These are phyloP conservation scores for Trifolium subterraneum DNA, from an alignment of 306 rosid species.

Conservation along the genomic window DNA sequence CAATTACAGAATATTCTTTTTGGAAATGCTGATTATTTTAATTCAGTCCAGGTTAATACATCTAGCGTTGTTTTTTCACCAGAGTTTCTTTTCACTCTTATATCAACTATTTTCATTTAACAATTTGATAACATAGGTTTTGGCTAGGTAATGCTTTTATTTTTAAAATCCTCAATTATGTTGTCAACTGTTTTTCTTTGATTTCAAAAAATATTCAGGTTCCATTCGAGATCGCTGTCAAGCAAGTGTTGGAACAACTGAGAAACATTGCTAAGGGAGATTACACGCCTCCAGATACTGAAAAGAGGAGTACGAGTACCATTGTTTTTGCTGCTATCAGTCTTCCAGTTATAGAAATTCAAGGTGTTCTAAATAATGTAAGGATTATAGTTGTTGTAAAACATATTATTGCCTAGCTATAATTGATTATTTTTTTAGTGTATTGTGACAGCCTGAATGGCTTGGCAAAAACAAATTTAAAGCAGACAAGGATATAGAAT, in stretches of 20 bases:
- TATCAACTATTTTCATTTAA: background rate
- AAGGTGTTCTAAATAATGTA: conserved; percentile 60
- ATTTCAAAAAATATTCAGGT: conserved; percentile 60
- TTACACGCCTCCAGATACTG: conserved; percentile 69
- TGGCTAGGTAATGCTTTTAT: conserved; percentile 14
- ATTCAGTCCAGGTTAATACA: conserved; percentile 76
- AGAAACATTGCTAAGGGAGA: conserved; percentile 77
- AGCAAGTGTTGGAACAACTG: conserved; percentile 77
- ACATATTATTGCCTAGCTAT: conserved; percentile 8
- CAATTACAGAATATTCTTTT: conserved; percentile 63
- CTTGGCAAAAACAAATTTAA: no score
- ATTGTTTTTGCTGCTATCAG: conserved; percentile 87
- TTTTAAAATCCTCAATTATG: conserved; percentile 26
- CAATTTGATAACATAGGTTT: conserved; percentile 6
- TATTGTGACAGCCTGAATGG: no score
- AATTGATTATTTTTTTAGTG: background rate
- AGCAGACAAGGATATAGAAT: no score
- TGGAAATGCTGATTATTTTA: conserved; percentile 73
- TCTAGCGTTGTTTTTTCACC: no score
- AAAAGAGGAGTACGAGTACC: conserved; percentile 73
- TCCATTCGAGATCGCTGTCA: conserved; percentile 76
- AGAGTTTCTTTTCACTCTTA: conserved; percentile 23
- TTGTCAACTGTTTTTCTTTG: conserved; percentile 31
- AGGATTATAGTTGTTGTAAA: conserved; percentile 43
- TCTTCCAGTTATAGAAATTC: conserved; percentile 65